Percentiles rank a stretch among this genome's conserved stretches.
Conservation (phyloP, 78 protist species). For the Planoprotostelium fungivorum region DNA sequence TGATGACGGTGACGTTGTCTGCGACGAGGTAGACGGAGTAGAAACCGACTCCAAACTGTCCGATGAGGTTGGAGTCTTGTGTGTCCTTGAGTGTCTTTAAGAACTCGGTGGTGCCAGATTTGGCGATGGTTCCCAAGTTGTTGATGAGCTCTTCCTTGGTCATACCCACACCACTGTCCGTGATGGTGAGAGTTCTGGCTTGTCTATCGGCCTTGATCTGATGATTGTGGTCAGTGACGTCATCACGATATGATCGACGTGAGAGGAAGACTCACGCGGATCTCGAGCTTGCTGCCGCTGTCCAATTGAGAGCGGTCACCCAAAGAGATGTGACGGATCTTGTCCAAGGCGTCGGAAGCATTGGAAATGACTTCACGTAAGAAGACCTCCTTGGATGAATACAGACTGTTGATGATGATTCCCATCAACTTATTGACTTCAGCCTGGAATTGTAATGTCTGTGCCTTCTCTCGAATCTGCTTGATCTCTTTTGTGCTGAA, state of each 20-base stretch:
- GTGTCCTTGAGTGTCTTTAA: slow-evolving; percentile 90
- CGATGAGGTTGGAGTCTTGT: slow-evolving; percentile 94
- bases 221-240: slow-evolving; percentile 17
- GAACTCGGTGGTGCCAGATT: slow-evolving; percentile 97
- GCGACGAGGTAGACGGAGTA: slow-evolving; percentile 99
- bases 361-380: slow-evolving; percentile 99
- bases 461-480: not conserved
- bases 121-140: slow-evolving; percentile 99
- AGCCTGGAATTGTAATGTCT: slow-evolving; percentile 75
- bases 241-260: not conserved
- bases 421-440: slow-evolving; percentile 94
- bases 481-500: not conserved
- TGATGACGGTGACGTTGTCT: slow-evolving; percentile 91
- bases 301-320: slow-evolving; percentile 89
- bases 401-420: slow-evolving; percentile 99
- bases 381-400: slow-evolving; percentile 98
- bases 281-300: slow-evolving; percentile 83
- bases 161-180: slow-evolving; percentile 99
- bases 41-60: slow-evolving; percentile 99
- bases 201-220: slow-evolving; percentile 88
- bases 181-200: slow-evolving; percentile 85
- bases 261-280: not conserved
- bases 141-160: slow-evolving; percentile 97
- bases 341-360: slow-evolving; percentile 84
- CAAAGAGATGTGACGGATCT: slow-evolving; percentile 94